These are phyloP conservation scores for Eremothecium coryli DNA, from an alignment of 1,139 yeast species.

Conservation along the genomic window DNA sequence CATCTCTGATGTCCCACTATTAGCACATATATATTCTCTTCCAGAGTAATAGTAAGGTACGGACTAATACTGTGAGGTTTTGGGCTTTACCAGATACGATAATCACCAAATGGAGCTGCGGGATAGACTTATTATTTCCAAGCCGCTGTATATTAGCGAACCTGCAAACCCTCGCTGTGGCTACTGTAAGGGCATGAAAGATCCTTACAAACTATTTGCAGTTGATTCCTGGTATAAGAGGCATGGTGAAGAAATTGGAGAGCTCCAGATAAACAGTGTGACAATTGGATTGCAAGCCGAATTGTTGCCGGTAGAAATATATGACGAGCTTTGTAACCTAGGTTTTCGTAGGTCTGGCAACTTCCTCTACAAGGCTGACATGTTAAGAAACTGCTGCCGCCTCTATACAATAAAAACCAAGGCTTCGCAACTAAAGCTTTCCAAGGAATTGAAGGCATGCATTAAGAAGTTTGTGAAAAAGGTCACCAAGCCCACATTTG, in stretches of 20 bases:
- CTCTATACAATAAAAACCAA: conserved; percentile 68
- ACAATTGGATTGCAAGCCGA: conserved; percentile 45
- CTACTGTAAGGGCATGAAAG: conserved; percentile 49
- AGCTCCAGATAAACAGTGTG: conserved; percentile 18
- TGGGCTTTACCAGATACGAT: neutral
- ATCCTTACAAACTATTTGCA: conserved; percentile 32
- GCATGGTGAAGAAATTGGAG: conserved; percentile 9
- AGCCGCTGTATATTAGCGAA: conserved; percentile 33
- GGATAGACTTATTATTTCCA: conserved; percentile 25
- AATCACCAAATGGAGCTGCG: conserved; percentile 9
- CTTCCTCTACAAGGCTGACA: conserved; percentile 66
- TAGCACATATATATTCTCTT: too few species aligned
- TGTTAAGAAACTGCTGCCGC: conserved; percentile 69
- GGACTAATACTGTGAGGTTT: too few species aligned
- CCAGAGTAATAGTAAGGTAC: too few species aligned
- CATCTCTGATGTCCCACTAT: too few species aligned
- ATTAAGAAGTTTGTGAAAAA: conserved; percentile 50
- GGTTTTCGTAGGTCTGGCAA: conserved; percentile 78
- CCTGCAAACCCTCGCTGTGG: conserved; percentile 41
- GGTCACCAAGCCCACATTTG: conserved; percentile 6
- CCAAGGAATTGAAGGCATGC: conserved; percentile 59
- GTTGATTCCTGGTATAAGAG: conserved; percentile 27
- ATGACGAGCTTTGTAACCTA: conserved; percentile 55
- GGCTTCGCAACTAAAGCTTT: conserved; percentile 37
- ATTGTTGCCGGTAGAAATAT: conserved; percentile 41